Base-by-base conservation (phyloP, 768 basidiomycete species). In the Lyophyllum semitale region DNA sequence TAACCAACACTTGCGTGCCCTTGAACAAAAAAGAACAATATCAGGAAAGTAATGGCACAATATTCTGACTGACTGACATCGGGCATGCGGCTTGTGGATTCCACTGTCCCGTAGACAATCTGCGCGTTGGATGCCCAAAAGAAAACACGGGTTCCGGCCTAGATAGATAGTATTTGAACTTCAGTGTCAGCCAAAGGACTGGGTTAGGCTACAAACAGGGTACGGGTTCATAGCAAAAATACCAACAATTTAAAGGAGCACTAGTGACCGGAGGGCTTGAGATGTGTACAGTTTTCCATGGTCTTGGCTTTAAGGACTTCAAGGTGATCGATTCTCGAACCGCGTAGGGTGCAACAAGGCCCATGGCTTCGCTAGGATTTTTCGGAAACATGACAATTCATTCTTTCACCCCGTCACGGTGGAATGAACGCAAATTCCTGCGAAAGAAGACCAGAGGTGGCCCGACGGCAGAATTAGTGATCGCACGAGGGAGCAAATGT, bases 161-260 rank as follows among this genome's bases (percentile, higher is more conserved):
- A 53, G n/a, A n/a, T n/a, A n/a, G n/a, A n/a, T n/a, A 51, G 20
- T 9, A 43, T 44, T 55, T 59, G 68, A 66, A 61, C 58, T 50
- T 44, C 44, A 46, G 18, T 37, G 46, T 49, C 48, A 35, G 33
- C 42, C 45, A 50, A 49, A 35, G 46, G 53, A 30, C 48, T 32
- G 29, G 41, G 37, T 53, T 25, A 47, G 26, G 22, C 44, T 23
- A 73, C 85, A 59, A 64, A 88, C 84, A 30, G 82, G 81, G 68
- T 81, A 84, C 57, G 75, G 77, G 77, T 87, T 88, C 87, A 88
- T 88, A 86, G 83, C 80, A 84, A 80, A 82, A 84, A 84, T 81
- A 85, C 78, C 69, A 61, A 63, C 65, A 23, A 53, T 40, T 54
- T 57, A 55, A 56, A 51, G 55, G 11, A 20, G 9, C 30, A 23